Evolutionary conservation across 1,139 yeast species (phyloP), one percentile per base, ranked within the genome.

Genomic region (Kodamaea ohmeri): DNA sequence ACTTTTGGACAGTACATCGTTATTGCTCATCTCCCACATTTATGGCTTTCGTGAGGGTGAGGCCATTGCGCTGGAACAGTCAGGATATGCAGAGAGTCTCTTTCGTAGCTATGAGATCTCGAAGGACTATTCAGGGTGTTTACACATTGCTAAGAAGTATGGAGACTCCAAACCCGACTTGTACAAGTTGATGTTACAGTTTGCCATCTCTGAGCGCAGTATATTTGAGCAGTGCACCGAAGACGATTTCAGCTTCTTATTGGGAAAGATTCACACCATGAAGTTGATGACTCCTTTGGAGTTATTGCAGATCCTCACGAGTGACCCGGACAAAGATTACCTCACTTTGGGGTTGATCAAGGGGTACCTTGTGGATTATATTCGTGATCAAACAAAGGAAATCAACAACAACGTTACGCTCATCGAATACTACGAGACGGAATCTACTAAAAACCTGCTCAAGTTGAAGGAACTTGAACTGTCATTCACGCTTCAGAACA

Each of bases 291-390:
- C 94, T 1, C 88, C 95, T 0, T 58, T 88, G 24, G 96, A 90
- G 48, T 67, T 92, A 1, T 67, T 92, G 11, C 83, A 84, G 45
- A 75, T 82, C 1, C 60, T 92, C 34, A 74, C 90, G 32, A 36
- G 42, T 19, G 45, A 42, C 15, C 60, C 71, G 3, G 55, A 53
- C 18, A 78, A 79, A 35, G 80, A 78, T 6, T 81, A 76, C 30
- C 78, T 90, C 0, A 80, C 87, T 0, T 73, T 88, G 32, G 96
- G 95, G 0, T 60, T 85, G 13, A 72, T 92, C 25, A 83, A 83
- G 53, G 81, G 81, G 19, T 81, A 82, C 44, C 63, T 94, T 31
- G 65, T 85, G 9, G 80, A 78, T 13, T 73, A 78, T 45, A 73
- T 90, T 36, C 73, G 76, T 36, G 60, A 65, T 4, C 86, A 84